Evolutionary conservation across 768 basidiomycete genomes (phyloP), one percentile per base, ranked within the genome.

Genomic region (Suillus variegatus): DNA sequence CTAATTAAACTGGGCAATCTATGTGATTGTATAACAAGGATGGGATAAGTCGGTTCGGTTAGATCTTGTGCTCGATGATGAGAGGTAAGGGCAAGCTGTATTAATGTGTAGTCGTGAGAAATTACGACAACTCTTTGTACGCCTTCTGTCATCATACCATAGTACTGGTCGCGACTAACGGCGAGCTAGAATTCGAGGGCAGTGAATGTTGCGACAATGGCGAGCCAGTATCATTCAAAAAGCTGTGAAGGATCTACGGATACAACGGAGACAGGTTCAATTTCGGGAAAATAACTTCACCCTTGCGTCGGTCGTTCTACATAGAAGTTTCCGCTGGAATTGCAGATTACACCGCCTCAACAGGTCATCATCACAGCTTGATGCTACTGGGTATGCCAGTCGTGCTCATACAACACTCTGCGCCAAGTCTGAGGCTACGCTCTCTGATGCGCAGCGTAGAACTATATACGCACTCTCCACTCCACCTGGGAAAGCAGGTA

Each of bases 391-490:
- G 25, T 35, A 36, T 40, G 10, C 43, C 60, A 20, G 32, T 51
- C 22, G 12, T 65, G 32, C 49, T 62, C 38, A 64, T 51, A 22
- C 60, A 18, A 22, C 13, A 13, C 22, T 28, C 13, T 28, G 55
- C n/a, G n/a, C 38, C 25, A 56, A 63, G n/a, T 43, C 43, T 25
- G 35, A 67, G 12, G 69, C 74, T 8, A 72, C 75, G 0, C 75
- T 69, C 51, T 84, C 83, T 13, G 81, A 82, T 55, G 77, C 88
- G 6, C 90, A 93, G 73, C 80, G 83, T n/a, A 71, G 76, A 28
- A 96, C 95, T 3, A 93, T 97, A 55, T 97, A 91, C 73, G 95
- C 94, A 1, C 82, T 95, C 35, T 93, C 94, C 0, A 95, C 94
- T 0, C 92, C 94, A 2, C 87, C 91, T 3, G 95, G 94, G 1